Base-by-base conservation (phyloP, 1,139 yeast species). In the Candida sanyaensis region DNA sequence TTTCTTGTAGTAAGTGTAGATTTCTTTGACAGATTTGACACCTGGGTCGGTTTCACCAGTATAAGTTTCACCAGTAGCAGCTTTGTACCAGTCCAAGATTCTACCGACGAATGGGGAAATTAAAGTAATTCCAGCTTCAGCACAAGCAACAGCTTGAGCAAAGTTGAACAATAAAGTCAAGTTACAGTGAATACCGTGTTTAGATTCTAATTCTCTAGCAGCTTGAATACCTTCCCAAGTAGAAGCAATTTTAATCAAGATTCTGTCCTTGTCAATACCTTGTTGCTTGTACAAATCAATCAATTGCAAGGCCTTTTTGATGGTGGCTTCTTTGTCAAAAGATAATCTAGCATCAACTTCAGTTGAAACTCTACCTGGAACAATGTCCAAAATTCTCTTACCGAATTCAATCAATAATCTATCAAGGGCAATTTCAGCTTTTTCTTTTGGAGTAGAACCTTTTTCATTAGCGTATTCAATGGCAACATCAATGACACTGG, bases 161-260 rank as follows among this genome's bases (percentile, higher is more conserved):
- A 90, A 89, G 42, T 97, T 88, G 85, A 93, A 93, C 68, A 95
- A 81, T 62, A 93, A 80, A 52, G 99, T 95, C 81, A 93, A 82
- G 84, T 93, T 93, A 78, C 89, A 84, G 86, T 93, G 99, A 63
- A 93, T 83, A 48, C 84, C 91, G 78, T 93, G 81, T 75, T 93
- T 84, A 58, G 85, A 71, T 79, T 95, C 99, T 70, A 95, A 83
- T 73, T 88, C 96, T 70, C 86, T 84, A 52, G 99, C 99, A 62
- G 99, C 99, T 76, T 90, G 97, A 70, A 93, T 93, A 81, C 99
- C 99, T 78, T 93, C 99, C 90, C 95, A 93, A 59, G 99, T 93
- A 55, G 98, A 88, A 54, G 99, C 99, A 62, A 95, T 83, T 84
- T 93, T 93, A 75, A 93, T 95, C 68, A 93, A 82, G 53, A 93